phyloP scores from a whole-genome alignment of 306 rosid species.

The Ziziphus jujuba region DNA sequence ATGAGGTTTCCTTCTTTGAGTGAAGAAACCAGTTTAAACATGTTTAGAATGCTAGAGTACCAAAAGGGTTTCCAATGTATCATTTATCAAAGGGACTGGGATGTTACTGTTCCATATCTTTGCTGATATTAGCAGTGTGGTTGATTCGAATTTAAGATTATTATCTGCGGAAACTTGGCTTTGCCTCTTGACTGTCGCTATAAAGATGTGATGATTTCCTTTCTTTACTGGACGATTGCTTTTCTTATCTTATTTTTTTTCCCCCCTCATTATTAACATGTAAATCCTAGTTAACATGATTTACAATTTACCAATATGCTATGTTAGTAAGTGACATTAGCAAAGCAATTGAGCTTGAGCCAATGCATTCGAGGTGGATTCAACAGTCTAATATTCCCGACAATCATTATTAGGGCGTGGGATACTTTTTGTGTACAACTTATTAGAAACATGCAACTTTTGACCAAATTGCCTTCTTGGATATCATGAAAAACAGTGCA shows the following conservation, averaged over 20 bases:
- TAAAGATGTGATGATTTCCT: too few relatives aligned
- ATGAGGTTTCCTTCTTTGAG: not conserved
- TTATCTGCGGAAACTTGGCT: too few relatives aligned
- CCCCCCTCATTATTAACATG: not conserved
- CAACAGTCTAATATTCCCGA: not conserved
- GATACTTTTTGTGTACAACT: too few relatives aligned
- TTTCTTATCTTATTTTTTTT: not conserved
- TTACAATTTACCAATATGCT: not conserved
- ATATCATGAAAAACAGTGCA: too few relatives aligned
- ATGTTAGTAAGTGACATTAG: not conserved
- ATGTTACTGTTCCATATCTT: not conserved
- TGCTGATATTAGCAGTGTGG: not conserved
- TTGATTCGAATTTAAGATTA: not conserved
- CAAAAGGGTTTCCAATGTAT: constrained; percentile 3
- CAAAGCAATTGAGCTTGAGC: not conserved
- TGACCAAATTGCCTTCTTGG: too few relatives aligned
- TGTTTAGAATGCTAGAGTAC: not conserved
- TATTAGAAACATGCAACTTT: too few relatives aligned
- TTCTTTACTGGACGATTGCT: not conserved
- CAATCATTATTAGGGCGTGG: too few relatives aligned
- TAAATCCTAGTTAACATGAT: not conserved
- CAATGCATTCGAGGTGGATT: not conserved
- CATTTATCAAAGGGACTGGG: not conserved
- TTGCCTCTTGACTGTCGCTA: too few relatives aligned
- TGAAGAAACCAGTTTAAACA: not conserved